Base-by-base conservation (phyloP, 208 protist genomes). In the Crithidia expoeki region DNA sequence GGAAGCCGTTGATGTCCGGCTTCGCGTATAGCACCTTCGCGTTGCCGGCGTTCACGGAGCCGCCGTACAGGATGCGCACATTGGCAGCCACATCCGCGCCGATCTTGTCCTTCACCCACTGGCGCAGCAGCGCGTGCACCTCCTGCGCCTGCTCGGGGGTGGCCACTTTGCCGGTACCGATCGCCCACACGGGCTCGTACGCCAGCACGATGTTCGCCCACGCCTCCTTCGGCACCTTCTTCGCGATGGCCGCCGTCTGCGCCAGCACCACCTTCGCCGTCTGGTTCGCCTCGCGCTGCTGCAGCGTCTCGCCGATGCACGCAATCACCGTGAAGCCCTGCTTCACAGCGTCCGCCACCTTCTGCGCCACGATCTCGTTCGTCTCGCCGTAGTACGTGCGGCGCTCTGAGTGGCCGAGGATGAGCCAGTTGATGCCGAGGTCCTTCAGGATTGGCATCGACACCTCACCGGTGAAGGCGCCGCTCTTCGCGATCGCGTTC, bases 121-220 rank as follows among this genome's bases (percentile, higher is more conserved):
- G 50, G 68, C 98, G 86, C 55, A 99, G 86, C 28, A 86, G 63
- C 2, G 57, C 74, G 83, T 98, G 97, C 34, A 95, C 92, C 66
- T 97, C 90, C 86, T 98, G 92, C 62, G 97, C 98, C 85, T 99
- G 96, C 68, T 98, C 81, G 12, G 98, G 97, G 4, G 98, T 94
- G 36, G 98, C 98, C 50, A 96, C 95, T 58, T 98, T 93, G 59
- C 98, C 98, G 65, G 98, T 99, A 51, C 98, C 98, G 76, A 99
- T 99, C 51, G 98, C 98, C 98, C 98, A 99, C 14, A 99, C 98
- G 33, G 98, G 98, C 87, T 99, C 98, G 81, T 99, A 99, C n/a
- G 98, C 98, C 61, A 99, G 72, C 27, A 99, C 97, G 34, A 99
- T 76, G 17, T 92, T 85, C 0, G 47, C 28, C 97, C 98, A 99